phyloP scores from a whole-genome alignment of 2,329 filamentous ascomycete genomes.

The Nothomitra cinnamomea region DNA sequence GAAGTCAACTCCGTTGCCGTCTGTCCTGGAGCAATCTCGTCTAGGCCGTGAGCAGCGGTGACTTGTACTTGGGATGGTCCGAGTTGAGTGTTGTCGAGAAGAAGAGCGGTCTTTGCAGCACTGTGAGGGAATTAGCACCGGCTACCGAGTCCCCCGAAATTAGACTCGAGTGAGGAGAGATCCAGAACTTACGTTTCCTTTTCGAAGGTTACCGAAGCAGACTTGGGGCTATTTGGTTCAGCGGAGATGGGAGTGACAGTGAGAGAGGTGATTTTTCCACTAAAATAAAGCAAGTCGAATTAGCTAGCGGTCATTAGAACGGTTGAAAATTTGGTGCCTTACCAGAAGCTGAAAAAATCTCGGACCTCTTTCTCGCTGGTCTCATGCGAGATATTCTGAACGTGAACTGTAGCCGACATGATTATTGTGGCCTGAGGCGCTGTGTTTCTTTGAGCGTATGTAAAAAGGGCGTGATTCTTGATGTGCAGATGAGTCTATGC shows the following conservation, averaged over 20 bases:
- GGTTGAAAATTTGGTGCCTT: slow-evolving; percentile 20
- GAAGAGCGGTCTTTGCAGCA: slow-evolving; percentile 87
- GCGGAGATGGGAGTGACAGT: slow-evolving; percentile 47
- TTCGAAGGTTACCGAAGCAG: slow-evolving; percentile 87
- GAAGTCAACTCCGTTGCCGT: slow-evolving; percentile 27
- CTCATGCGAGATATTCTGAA: slow-evolving; percentile 69
- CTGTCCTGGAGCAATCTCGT: slow-evolving; percentile 35
- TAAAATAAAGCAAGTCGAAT: slow-evolving; percentile 21
- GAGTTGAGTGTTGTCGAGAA: slow-evolving; percentile 93
- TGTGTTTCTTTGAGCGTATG: background rate
- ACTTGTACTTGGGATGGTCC: slow-evolving; percentile 64
- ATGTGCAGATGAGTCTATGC: background rate
- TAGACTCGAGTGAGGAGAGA: background rate
- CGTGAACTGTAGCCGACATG: slow-evolving; percentile 54
- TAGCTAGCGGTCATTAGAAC: background rate
- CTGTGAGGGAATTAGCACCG: slow-evolving; percentile 15
- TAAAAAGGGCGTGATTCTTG: background rate
- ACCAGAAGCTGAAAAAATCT: slow-evolving; percentile 97
- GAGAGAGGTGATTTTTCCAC: slow-evolving; percentile 80
- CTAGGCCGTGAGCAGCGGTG: slow-evolving; percentile 48
- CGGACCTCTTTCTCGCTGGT: slow-evolving; percentile 82
- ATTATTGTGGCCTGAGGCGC: background rate
- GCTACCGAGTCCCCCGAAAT: background rate
- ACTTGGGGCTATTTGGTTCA: slow-evolving; percentile 47
- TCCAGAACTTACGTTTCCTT: slow-evolving; percentile 52